A percentile compares a stretch with the other conserved stretches of the same genome.
These are phyloP conservation scores for Phyllosticta citriasiana DNA, from an alignment of 2,329 filamentous ascomycete species.

Conservation along the genomic window DNA sequence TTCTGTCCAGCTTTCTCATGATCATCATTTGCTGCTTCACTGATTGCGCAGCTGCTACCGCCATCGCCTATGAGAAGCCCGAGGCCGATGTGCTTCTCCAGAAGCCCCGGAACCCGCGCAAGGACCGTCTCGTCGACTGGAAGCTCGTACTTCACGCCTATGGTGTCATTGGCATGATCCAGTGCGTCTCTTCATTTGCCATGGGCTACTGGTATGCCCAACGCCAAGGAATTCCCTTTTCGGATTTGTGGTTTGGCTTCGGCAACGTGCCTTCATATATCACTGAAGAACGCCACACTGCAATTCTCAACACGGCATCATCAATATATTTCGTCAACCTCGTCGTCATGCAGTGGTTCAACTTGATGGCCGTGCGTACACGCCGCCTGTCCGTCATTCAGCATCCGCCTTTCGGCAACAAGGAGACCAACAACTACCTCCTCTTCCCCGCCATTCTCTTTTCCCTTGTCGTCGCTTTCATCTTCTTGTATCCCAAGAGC, in stretches of 20 bases:
- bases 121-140: slow-evolving; percentile 63
- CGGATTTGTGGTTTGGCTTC: slow-evolving; percentile 58
- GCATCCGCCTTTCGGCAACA: slow-evolving; percentile 59
- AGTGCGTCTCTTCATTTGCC: slow-evolving; percentile 32
- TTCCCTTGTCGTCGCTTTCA: slow-evolving; percentile 56
- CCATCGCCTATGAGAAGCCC: slow-evolving; percentile 65
- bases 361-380: slow-evolving; percentile 58
- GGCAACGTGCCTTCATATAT: slow-evolving; percentile 41
- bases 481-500: slow-evolving; percentile 51
- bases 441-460: slow-evolving; percentile 64
- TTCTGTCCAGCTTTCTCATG: slow-evolving; percentile 65
- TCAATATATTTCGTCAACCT: slow-evolving; percentile 74
- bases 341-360: slow-evolving; percentile 76
- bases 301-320: slow-evolving; percentile 52
- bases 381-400: slow-evolving; percentile 54
- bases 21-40: slow-evolving; percentile 56
- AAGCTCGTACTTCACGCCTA: slow-evolving; percentile 65
- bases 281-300: slow-evolving; percentile 42
- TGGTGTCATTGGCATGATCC: slow-evolving; percentile 53
- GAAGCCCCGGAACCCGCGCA: slow-evolving; percentile 56
- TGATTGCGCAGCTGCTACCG: slow-evolving; percentile 62
- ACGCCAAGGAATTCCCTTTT: slow-evolving; percentile 52
- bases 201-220: slow-evolving; percentile 38
- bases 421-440: slow-evolving; percentile 54
- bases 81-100: slow-evolving; percentile 66